Evolutionary conservation across 2,329 filamentous ascomycete genomes (phyloP).

Genomic region (Davidsoniella australis): DNA sequence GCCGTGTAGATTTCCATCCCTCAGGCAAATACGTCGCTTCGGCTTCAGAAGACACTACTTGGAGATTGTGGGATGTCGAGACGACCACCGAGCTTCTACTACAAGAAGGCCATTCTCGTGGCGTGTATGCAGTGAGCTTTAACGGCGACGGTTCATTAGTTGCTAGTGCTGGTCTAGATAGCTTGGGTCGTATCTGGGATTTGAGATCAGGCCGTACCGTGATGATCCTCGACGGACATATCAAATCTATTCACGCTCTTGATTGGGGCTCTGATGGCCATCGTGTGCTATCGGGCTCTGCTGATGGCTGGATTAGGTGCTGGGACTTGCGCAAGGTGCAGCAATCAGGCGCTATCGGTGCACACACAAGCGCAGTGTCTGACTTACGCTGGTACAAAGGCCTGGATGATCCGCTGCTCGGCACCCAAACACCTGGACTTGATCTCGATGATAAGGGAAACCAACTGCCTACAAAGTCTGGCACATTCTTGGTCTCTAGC

Average conservation of each 20-base stretch:
- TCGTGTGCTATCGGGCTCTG: slow-evolving; percentile 80
- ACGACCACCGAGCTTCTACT: slow-evolving; percentile 68
- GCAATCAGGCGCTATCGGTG: slow-evolving; percentile 68
- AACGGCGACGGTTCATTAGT: slow-evolving; percentile 81
- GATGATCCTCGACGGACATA: slow-evolving; percentile 79
- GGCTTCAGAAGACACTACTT: slow-evolving; percentile 89
- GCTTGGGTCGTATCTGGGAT: slow-evolving; percentile 92
- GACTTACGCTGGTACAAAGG: slow-evolving; percentile 93
- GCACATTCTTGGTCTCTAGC: slow-evolving; percentile 77
- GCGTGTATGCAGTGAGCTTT: slow-evolving; percentile 81
- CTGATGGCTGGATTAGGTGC: slow-evolving; percentile 91
- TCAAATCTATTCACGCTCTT: slow-evolving; percentile 81
- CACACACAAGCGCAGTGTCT: slow-evolving; percentile 79
- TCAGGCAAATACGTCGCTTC: slow-evolving; percentile 80
- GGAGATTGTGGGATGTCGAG: slow-evolving; percentile 88
- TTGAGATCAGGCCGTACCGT: slow-evolving; percentile 79
- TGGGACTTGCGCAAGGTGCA: slow-evolving; percentile 91
- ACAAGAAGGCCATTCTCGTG: slow-evolving; percentile 88
- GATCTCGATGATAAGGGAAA: slow-evolving; percentile 48
- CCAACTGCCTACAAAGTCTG: slow-evolving; percentile 61
- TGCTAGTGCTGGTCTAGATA: slow-evolving; percentile 84
- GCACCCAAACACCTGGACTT: slow-evolving; percentile 32
- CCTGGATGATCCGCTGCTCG: slow-evolving; percentile 52
- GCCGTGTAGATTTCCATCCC: slow-evolving; percentile 85
- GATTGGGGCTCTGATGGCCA: slow-evolving; percentile 89